These are phyloP conservation scores for Pilasporangium apinafurcum DNA, from an alignment of 352 stramenopile species.

Conservation along the genomic window DNA sequence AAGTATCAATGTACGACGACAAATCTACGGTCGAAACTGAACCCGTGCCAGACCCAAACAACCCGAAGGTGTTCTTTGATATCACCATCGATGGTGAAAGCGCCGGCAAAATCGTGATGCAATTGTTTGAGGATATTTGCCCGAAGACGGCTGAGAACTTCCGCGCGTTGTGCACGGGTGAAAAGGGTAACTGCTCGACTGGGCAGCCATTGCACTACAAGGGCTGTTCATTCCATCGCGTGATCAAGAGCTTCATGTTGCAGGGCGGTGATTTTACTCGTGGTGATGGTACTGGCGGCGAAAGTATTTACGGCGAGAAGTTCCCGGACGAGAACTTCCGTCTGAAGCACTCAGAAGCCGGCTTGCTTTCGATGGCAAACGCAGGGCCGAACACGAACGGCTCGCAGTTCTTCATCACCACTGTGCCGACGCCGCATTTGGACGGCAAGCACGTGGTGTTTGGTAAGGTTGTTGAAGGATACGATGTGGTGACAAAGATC, in stretches of 20 bases:
- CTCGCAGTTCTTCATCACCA: conserved; percentile 97
- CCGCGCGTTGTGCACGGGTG: conserved; percentile 95
- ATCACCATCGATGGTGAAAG: conserved; percentile 90
- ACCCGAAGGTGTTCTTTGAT: conserved; percentile 98
- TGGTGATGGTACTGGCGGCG: conserved; percentile 93
- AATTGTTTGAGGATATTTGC: conserved; percentile 94
- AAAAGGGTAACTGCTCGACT: conserved; percentile 88
- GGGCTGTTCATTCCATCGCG: conserved; percentile 94
- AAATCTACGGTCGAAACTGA: conserved; percentile 85
- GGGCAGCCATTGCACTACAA: conserved; percentile 96
- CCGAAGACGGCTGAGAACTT: conserved; percentile 99
- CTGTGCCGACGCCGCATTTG: conserved; percentile 92
- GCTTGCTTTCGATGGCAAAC: conserved; percentile 96
- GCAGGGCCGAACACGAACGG: conserved; percentile 94
- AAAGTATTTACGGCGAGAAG: conserved; percentile 92
- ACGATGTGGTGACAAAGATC: conserved; percentile 90
- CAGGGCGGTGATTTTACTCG: conserved; percentile 96
- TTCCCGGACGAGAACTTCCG: conserved; percentile 98
- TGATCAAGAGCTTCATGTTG: conserved; percentile 95
- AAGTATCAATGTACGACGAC: conserved; percentile 97
- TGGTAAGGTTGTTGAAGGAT: conserved; percentile 88
- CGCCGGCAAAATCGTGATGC: conserved; percentile 91
- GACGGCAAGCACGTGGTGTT: conserved; percentile 99
- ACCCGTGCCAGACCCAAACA: conserved; percentile 65
- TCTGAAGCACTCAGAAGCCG: conserved; percentile 94